Evolutionary conservation across 176 grass and related monocot genomes (phyloP).

Genomic region (Oryza glaberrima): DNA sequence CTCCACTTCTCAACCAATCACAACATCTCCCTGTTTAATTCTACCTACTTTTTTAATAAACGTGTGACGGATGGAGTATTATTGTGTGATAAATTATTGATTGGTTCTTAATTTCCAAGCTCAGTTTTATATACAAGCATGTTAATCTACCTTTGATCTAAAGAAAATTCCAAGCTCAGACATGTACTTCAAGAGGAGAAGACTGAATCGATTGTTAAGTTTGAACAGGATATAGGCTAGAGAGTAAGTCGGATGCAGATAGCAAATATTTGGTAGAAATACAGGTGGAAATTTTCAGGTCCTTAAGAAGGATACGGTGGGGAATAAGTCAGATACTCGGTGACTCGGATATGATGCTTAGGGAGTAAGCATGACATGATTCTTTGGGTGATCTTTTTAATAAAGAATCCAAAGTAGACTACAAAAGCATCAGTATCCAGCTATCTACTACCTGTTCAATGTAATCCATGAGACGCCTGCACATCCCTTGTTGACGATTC

Average conservation of each 20-base stretch:
- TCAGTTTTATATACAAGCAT: neutral
- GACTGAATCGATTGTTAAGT: neutral
- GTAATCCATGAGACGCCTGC: conserved; percentile 62
- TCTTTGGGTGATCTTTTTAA: neutral
- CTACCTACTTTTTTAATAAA: no score
- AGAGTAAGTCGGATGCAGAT: neutral
- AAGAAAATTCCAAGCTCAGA: neutral
- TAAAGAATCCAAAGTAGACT: neutral
- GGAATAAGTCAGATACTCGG: neutral
- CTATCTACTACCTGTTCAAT: conserved; percentile 66
- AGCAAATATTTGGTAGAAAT: conserved; percentile 21
- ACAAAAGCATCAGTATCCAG: neutral
- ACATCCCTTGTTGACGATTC: conserved; percentile 79
- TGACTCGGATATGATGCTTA: neutral
- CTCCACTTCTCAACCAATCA: no score
- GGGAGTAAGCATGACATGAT: conserved; percentile 21
- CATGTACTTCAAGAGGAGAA: neutral
- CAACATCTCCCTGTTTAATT: no score
- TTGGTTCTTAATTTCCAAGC: neutral
- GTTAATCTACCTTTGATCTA: neutral
- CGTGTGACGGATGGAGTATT: neutral
- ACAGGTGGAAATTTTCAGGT: conserved; percentile 16
- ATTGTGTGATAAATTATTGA: neutral
- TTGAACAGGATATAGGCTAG: neutral
- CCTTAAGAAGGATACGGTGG: neutral